Evolutionary conservation across 176 grass and related monocot species (phyloP), one percentile per base, ranked within the genome.

Genomic region (Paspalum notatum): DNA sequence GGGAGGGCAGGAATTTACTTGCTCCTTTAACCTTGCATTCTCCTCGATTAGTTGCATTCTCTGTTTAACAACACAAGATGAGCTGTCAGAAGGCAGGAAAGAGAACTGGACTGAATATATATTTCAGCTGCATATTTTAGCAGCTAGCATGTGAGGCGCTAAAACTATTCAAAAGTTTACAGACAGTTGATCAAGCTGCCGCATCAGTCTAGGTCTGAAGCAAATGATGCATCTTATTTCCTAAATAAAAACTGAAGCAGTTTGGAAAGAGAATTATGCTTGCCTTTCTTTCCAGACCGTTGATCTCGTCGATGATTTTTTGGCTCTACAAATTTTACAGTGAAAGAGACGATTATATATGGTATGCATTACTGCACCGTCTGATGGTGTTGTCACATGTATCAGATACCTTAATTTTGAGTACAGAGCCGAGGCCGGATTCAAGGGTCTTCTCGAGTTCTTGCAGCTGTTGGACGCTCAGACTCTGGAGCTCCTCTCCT

Each of bases 381-480:
- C 22, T 38, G 51, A 54, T 80, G 42, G 10, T 79, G 24, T 62
- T 25, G 25, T 48, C 6, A 55, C 2, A 17, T 9, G 26, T 51
- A 37, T 51, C 68, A 32, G 3, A 13, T 68, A 94, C 95, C 85
- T 98, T 87, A 63, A 68, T 93, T 72, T 94, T 89, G 16, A 91
- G 87, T 18, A 94, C 83, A 12, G 56, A 52, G 6, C 52, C 66
- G n/a, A 98, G 81, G 12, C 92, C 83, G 12, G 81, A 60, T 80
- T 85, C 87, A 0, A 93, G 86, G 17, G 24, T 85, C 66, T 94
- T 88, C 78, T 98, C 95, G 4, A 98, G 84, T 26, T 72, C 52
- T 64, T 89, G 78, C 66, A 98, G 86, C 74, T 98, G 85, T 50
- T 93, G 56, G 25, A 91, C 74, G n/a, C 72, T 89, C 77, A 94